Conservation (phyloP, 2,329 filamentous ascomycete genomes). For the Talaromyces sp. region DNA sequence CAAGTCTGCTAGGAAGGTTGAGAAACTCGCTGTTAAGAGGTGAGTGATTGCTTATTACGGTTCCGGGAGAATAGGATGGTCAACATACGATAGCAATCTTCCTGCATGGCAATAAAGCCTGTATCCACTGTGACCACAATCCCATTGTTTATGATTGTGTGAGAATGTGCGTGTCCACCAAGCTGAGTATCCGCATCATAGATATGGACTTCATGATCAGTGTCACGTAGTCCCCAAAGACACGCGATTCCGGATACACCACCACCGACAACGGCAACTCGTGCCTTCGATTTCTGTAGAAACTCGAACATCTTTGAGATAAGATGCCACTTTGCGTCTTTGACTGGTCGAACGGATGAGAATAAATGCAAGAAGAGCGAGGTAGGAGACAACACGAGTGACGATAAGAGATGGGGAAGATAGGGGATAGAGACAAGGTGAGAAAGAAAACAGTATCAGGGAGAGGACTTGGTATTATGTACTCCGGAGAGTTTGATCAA, state of each 20-base stretch:
- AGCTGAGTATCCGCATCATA: constrained; percentile 8
- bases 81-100: constrained; percentile 6
- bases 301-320: neutral
- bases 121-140: neutral
- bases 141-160: neutral
- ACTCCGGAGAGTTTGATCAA: neutral
- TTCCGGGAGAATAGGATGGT: neutral
- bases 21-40: neutral
- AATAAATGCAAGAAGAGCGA: neutral
- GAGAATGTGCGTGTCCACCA: constrained; percentile 9
- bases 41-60: neutral
- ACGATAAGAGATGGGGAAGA: neutral
- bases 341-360: neutral
- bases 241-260: constrained; percentile 7
- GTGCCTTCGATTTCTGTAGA: neutral
- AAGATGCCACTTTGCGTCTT: neutral
- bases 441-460: neutral
- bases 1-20: neutral
- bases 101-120: constrained; percentile 8
- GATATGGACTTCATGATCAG: neutral
- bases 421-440: neutral
- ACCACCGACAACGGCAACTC: constrained; percentile 12
- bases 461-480: neutral
- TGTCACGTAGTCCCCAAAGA: constrained; percentile 3
- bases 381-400: neutral